Evolutionary conservation across 2,329 filamentous ascomycete genomes (phyloP).

Genomic region (Didymella keratinophila): DNA sequence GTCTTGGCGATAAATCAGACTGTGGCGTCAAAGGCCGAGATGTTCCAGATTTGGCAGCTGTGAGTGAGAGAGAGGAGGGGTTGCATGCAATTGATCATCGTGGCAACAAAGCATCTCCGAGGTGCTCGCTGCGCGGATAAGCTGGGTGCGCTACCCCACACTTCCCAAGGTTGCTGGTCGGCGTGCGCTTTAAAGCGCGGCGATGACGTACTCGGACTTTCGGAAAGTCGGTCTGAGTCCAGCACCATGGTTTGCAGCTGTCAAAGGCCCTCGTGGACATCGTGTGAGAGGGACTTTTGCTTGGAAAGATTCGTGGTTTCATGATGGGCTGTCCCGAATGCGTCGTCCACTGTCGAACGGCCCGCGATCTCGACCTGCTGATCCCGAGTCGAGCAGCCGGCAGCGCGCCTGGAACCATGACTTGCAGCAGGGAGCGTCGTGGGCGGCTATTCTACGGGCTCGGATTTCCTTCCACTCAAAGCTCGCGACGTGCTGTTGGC

Average conservation of each 20-base stretch:
- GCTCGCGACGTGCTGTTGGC: not conserved
- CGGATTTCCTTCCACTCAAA: not conserved
- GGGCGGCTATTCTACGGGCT: conserved; percentile 20
- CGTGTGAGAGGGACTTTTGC: not conserved
- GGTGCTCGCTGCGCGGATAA: conserved; percentile 5
- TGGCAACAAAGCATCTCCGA: conserved; percentile 8
- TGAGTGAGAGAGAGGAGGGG: conserved; percentile 3
- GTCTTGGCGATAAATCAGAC: conserved; percentile 1
- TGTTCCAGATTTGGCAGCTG: conserved; percentile 13
- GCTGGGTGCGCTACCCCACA: conserved; percentile 21
- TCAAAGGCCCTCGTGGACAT: not conserved
- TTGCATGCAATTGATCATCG: conserved; percentile 9
- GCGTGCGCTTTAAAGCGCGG: not conserved
- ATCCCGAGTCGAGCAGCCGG: conserved; percentile 21
- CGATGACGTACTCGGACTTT: conserved; percentile 2
- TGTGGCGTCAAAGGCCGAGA: conserved; percentile 1
- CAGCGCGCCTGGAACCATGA: conserved; percentile 32
- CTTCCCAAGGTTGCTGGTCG: conserved; percentile 1
- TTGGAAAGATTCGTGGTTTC: not conserved
- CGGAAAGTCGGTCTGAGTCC: not conserved
- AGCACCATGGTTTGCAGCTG: not conserved
- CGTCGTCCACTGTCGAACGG: conserved; percentile 3
- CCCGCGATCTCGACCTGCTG: conserved; percentile 32
- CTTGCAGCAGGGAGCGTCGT: conserved; percentile 35
- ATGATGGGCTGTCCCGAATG: not conserved